Conservation (phyloP, 2,329 filamentous ascomycete genomes). For the Aspergillus sp. region DNA sequence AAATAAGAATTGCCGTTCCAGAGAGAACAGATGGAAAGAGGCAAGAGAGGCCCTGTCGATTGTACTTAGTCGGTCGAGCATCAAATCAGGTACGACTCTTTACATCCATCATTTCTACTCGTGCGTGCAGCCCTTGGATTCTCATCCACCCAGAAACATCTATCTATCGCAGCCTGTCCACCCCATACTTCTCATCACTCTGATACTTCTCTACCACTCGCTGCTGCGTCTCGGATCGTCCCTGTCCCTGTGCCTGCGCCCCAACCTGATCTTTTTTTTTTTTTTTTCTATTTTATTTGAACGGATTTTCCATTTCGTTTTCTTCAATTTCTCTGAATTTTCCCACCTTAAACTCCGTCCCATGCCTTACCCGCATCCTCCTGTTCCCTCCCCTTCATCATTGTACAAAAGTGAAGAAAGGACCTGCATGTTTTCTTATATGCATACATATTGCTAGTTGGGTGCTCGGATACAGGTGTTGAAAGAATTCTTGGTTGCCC, state of each 20-base stretch:
- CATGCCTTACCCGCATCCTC: conserved; percentile 30
- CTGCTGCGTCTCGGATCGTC: conserved; percentile 18
- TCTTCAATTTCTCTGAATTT: conserved; percentile 8
- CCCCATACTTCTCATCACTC: conserved; percentile 2
- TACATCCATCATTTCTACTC: background rate
- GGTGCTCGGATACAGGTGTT: conserved; percentile 8
- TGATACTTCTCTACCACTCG: conserved; percentile 11
- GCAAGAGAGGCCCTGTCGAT: conserved; percentile 2
- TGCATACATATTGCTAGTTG: conserved; percentile 8
- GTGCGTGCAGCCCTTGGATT: background rate
- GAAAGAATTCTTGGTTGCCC: conserved; percentile 6
- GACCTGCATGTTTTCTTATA: conserved; percentile 11
- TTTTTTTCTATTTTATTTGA: background rate
- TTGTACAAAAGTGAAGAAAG: conserved; percentile 12
- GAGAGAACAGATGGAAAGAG: background rate
- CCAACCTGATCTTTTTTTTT: conserved; percentile 17
- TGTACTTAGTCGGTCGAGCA: conserved; percentile 6
- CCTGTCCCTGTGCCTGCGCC: conserved; percentile 22
- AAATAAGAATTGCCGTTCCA: background rate
- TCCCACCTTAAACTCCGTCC: conserved; percentile 22
- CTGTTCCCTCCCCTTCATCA: conserved; percentile 6
- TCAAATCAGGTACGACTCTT: conserved; percentile 5
- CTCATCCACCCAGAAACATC: background rate
- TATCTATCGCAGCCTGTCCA: conserved; percentile 6
- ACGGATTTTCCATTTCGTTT: conserved; percentile 8